phyloP scores from a whole-genome alignment of 345 rosid genomes.

The Odontarrhena argentea region DNA sequence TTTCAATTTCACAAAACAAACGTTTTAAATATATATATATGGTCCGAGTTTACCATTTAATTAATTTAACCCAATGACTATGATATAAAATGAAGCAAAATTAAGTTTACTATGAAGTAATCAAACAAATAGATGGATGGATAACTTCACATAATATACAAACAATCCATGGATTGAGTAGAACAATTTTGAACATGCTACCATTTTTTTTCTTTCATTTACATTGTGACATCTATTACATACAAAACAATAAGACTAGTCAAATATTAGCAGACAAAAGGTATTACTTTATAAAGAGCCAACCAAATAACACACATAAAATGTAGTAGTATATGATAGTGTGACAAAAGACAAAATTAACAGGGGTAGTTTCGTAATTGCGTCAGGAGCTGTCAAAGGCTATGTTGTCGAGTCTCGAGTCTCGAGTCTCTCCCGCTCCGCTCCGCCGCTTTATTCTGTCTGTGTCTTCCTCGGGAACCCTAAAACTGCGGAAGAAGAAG shows the following conservation, averaged over 20 bases:
- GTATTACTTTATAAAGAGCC: too few relatives aligned
- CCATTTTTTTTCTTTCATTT: background rate
- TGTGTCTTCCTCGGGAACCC: constrained; percentile 34
- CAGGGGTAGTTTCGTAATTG: constrained; percentile 18
- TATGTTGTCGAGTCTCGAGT: constrained; percentile 19
- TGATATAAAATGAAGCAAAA: background rate
- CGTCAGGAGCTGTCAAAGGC: constrained; percentile 13
- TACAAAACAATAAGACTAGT: constrained; percentile 5
- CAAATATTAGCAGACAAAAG: background rate
- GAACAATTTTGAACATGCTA: background rate
- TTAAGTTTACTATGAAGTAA: background rate
- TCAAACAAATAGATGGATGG: background rate
- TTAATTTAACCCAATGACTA: too few relatives aligned
- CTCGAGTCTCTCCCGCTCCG: constrained; percentile 38
- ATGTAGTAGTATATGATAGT: too few relatives aligned
- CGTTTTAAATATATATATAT: too few relatives aligned
- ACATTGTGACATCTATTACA: constrained; percentile 10
- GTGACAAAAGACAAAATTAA: constrained; percentile 1
- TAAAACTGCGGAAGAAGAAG: constrained; percentile 11
- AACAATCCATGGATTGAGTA: background rate
- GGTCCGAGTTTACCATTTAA: background rate
- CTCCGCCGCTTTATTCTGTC: background rate
- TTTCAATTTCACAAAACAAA: background rate
- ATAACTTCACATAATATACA: background rate
- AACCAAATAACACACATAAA: too few relatives aligned